These are phyloP conservation scores for Sinapis alba DNA, from an alignment of 441 rosid genomes.

Conservation along the genomic window DNA sequence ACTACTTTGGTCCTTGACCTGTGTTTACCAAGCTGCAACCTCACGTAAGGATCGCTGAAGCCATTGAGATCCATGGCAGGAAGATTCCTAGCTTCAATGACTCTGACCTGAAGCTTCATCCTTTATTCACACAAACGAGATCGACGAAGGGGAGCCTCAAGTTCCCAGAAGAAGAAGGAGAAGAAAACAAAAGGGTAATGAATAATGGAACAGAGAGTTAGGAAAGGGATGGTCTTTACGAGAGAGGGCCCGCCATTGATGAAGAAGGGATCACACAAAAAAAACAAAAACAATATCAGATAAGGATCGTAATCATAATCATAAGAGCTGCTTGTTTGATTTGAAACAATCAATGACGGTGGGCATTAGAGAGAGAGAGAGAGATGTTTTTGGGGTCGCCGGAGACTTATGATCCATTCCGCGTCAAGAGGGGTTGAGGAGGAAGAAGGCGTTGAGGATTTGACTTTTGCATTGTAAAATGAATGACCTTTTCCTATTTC, in stretches of 20 bases:
- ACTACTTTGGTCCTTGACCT: conserved; percentile 80
- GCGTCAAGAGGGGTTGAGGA: conserved; percentile 11
- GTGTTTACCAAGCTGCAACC: conserved; percentile 76
- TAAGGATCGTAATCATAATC: background rate
- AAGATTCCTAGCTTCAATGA: conserved; percentile 79
- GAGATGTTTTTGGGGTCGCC: background rate
- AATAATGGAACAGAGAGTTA: background rate
- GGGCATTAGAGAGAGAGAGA: background rate
- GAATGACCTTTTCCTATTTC: background rate
- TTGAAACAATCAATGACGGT: background rate
- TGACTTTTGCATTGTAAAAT: background rate
- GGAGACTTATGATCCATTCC: conserved; percentile 7
- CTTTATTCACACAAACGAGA: background rate
- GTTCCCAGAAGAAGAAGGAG: background rate
- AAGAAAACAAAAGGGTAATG: background rate
- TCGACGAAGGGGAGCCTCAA: background rate
- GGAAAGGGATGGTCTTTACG: conserved; percentile 19
- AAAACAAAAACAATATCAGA: background rate
- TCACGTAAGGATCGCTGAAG: conserved; percentile 84
- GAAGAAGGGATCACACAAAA: background rate
- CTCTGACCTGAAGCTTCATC: conserved; percentile 81
- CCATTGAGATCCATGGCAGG: conserved; percentile 84
- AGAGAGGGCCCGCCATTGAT: conserved; percentile 17
- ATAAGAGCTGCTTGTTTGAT: background rate
- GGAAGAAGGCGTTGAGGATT: conserved; percentile 2